phyloP scores from a whole-genome alignment of 768 basidiomycete genomes.

The Lactifluus hygrophoroides region DNA sequence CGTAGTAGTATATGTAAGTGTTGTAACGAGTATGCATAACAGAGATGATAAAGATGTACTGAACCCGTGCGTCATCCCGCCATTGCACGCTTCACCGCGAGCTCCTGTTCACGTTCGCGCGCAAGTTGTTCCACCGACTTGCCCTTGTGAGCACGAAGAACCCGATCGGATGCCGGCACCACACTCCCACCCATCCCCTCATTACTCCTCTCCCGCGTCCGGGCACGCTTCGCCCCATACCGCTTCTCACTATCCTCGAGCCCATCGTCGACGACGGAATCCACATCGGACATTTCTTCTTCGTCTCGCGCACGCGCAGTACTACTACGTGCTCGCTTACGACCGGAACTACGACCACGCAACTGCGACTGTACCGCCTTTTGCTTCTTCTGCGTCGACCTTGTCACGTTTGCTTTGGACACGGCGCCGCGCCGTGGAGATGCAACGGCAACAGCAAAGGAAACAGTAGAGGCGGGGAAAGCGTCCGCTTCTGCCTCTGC shows the following conservation, averaged over 20 bases:
- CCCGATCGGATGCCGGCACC: conserved; percentile 15
- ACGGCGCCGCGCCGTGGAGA: neutral
- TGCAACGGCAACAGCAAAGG: neutral
- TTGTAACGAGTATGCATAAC: neutral
- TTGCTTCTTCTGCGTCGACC: neutral
- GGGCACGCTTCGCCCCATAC: neutral
- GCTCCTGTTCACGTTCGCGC: conserved; percentile 12
- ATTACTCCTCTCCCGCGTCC: too few relatives aligned
- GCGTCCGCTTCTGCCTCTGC: conserved; percentile 10
- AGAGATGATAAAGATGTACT: neutral
- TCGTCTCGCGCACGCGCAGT: neutral
- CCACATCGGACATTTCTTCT: neutral
- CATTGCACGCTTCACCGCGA: conserved; percentile 9
- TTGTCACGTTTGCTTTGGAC: neutral
- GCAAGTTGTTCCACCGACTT: conserved; percentile 4
- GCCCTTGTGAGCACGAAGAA: conserved; percentile 15
- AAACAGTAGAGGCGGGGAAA: too few relatives aligned
- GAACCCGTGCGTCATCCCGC: neutral
- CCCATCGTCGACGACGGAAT: neutral
- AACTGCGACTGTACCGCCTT: neutral
- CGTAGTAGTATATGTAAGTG: neutral
- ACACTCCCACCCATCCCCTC: conserved; percentile 14
- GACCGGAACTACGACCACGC: neutral
- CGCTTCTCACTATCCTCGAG: neutral
- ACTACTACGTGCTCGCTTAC: neutral